Conservation (phyloP, 371 early-diverging fungal species). For the Umbelopsis sp. region DNA sequence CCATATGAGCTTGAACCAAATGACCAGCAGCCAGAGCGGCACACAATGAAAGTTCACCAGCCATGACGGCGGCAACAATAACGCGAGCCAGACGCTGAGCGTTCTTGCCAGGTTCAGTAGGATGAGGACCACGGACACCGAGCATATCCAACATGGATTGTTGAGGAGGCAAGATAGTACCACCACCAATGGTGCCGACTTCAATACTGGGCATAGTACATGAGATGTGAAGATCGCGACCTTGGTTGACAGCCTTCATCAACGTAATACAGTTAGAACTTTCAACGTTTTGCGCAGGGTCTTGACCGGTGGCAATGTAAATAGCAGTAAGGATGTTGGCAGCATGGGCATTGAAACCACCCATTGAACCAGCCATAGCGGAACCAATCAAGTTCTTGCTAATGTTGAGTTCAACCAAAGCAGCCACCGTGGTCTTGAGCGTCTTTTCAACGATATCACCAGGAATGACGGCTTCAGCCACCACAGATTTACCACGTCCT, state of each 20-base stretch:
- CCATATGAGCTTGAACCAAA: slow-evolving; percentile 84
- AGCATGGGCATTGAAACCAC: slow-evolving; percentile 97
- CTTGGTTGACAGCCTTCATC: slow-evolving; percentile 88
- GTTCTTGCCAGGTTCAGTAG: slow-evolving; percentile 84
- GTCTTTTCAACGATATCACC: slow-evolving; percentile 79
- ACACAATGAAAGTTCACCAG: slow-evolving; percentile 93
- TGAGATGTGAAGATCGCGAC: slow-evolving; percentile 81
- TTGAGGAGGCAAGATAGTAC: slow-evolving; percentile 89
- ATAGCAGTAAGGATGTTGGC: slow-evolving; percentile 96
- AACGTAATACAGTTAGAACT: slow-evolving; percentile 93
- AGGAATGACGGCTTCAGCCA: slow-evolving; percentile 87
- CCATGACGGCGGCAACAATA: slow-evolving; percentile 94
- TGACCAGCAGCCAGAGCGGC: slow-evolving; percentile 90
- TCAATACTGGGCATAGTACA: slow-evolving; percentile 97
- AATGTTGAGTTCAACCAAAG: slow-evolving; percentile 81
- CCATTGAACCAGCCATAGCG: slow-evolving; percentile 94
- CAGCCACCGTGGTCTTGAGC: slow-evolving; percentile 85
- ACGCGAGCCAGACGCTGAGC: slow-evolving; percentile 89
- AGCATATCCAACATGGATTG: slow-evolving; percentile 90
- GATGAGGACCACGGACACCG: slow-evolving; percentile 86
- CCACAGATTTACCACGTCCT: slow-evolving; percentile 96
- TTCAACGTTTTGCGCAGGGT: slow-evolving; percentile 97
- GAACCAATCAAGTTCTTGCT: slow-evolving; percentile 93
- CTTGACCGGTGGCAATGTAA: slow-evolving; percentile 95
- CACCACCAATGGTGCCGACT: slow-evolving; percentile 97